Evolutionary conservation across 2,329 filamentous ascomycete genomes (phyloP).

Genomic region (Hysterium pulicare): DNA sequence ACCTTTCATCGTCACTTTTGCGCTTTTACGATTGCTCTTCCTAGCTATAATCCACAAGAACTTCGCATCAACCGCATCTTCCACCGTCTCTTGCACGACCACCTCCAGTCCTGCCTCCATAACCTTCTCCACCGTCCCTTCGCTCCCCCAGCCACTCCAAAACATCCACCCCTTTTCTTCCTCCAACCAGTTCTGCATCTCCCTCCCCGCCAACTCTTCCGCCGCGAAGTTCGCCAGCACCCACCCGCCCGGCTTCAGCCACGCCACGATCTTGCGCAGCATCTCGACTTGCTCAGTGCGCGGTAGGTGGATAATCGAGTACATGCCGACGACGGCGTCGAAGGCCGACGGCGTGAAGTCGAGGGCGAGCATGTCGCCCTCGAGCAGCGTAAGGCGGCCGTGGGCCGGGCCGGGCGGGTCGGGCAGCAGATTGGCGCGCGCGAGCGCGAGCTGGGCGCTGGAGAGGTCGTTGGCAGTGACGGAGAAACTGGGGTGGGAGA

Average conservation of each 20-base stretch:
- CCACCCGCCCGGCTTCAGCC: constrained; percentile 52
- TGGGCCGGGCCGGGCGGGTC: constrained; percentile 9
- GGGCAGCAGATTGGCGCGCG: constrained; percentile 17
- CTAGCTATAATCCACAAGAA: constrained; percentile 2
- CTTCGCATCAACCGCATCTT: neutral
- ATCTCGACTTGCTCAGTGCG: constrained; percentile 49
- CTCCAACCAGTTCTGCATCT: constrained; percentile 31
- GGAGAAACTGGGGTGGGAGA: constrained; percentile 17
- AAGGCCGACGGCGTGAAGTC: constrained; percentile 36
- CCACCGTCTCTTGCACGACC: constrained; percentile 1
- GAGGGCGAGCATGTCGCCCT: constrained; percentile 44
- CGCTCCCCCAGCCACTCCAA: constrained; percentile 41
- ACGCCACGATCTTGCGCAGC: constrained; percentile 43
- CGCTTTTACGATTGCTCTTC: constrained; percentile 1
- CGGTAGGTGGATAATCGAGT: constrained; percentile 56
- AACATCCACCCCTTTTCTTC: constrained; percentile 32
- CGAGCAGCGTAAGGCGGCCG: constrained; percentile 22
- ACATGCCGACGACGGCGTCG: constrained; percentile 52
- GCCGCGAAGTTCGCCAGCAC: constrained; percentile 49
- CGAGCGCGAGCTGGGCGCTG: constrained; percentile 36
- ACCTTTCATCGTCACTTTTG: neutral
- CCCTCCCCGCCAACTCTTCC: constrained; percentile 12
- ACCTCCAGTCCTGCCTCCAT: constrained; percentile 24
- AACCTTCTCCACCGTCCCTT: constrained; percentile 30
- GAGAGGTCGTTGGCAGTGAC: constrained; percentile 47